Evolutionary conservation across 345 rosid genomes (phyloP), one percentile per base, ranked within the genome.

Genomic region (Eucalyptus melliodora): DNA sequence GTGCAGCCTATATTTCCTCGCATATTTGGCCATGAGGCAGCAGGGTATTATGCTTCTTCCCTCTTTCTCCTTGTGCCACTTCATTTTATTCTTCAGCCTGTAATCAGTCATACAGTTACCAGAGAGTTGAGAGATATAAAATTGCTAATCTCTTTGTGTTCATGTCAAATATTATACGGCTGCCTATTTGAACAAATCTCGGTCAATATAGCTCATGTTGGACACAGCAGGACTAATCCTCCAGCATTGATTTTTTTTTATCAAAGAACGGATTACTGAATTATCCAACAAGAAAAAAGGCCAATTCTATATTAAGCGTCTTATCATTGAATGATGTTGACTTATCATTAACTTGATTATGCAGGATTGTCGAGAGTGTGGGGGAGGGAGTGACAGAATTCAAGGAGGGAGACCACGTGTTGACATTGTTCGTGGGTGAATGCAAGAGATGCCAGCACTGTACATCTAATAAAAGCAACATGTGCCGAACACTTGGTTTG

Each of bases 11-110:
- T 97, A 88, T 96, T 97, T 91, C 99, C 99, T 24, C 93, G 99
- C 89, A 97, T 97, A 86, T 96, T 97, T 92, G 99, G 99, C 89
- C 99, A 97, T 91, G 98, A 97, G 95, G 99, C 99, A 91, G 94
- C 99, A 24, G 99, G 99, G 99, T 96, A 88, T 77, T 87, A 89
- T 89, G 89, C 51, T 49, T 86, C 80, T 44, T 87, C 49, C 86
- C 89, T 86, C 80, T 89, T 40, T 30, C 47, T 19, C 30, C 50
- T 67, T 69, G 42, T 50, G 60, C 85, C 4, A 3, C 19, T 37
- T 72, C 83, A 37, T 72, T 72, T 77, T 77, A 37, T 69, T 69
- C 23, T 69, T 34, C 81, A 69, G 81, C 81, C 37, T 34, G 11
- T 17, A 16, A 69, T 69, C 81, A 69, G 40, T 69, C 81, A 65